Conservation (phyloP, 768 basidiomycete species). For the Panaeolus cyanescens region DNA sequence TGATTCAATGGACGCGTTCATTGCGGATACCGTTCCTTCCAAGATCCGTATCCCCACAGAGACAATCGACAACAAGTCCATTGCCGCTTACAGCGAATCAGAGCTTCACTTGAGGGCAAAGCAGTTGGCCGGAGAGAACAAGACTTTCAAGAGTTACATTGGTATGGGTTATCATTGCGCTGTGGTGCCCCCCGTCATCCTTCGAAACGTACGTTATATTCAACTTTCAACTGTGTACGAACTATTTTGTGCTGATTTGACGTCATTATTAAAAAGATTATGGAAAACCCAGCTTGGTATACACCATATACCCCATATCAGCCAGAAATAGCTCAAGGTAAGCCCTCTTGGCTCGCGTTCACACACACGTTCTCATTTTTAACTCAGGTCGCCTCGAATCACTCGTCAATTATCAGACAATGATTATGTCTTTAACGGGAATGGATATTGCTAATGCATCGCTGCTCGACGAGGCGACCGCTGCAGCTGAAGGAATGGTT, state of each 20-base stretch:
- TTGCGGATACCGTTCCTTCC: constrained; percentile 78
- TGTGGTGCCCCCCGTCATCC: constrained; percentile 92
- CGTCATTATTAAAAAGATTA: constrained; percentile 47
- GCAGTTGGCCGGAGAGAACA: constrained; percentile 76
- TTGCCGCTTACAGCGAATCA: constrained; percentile 81
- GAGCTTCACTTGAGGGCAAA: constrained; percentile 79
- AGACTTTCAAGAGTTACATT: constrained; percentile 89
- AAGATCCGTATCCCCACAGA: constrained; percentile 71
- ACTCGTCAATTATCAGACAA: constrained; percentile 94
- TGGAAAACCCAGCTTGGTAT: constrained; percentile 98
- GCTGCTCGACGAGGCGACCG: constrained; percentile 92
- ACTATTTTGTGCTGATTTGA: constrained; percentile 19
- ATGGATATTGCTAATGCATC: constrained; percentile 98
- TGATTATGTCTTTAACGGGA: constrained; percentile 91
- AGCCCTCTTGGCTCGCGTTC: constrained; percentile 2
- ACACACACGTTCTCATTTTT: constrained; percentile 9
- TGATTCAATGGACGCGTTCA: constrained; percentile 85
- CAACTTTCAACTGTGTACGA: not conserved
- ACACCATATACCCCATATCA: constrained; percentile 96
- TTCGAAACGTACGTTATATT: constrained; percentile 69
- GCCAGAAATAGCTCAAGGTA: constrained; percentile 98
- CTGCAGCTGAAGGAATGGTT: constrained; percentile 95
- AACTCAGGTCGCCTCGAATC: constrained; percentile 88
- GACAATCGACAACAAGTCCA: constrained; percentile 63
- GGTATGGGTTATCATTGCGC: constrained; percentile 98